Base-by-base conservation (phyloP, 2,329 filamentous ascomycete species). In the Stachybotrys chlorohalonatus region DNA sequence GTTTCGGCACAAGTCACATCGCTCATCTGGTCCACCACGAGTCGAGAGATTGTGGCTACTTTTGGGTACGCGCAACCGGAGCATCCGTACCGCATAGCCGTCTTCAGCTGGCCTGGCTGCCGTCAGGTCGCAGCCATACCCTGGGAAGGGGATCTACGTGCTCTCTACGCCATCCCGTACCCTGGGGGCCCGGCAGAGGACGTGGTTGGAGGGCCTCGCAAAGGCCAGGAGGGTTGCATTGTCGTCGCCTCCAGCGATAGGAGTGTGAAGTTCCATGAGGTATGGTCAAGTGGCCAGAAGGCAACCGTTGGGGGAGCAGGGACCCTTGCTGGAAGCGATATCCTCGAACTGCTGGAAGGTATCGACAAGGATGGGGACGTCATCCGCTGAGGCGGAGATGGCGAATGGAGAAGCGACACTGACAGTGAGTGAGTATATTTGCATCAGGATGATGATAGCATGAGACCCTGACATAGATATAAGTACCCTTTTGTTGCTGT, bases 21-120 rank as follows among this genome's bases (percentile, higher is more conserved):
- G 51, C 78, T 99, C 32, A 86, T 96, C 56, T 99, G 90, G 93
- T 94, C 89, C 53, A 87, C 81, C 31, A 93, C 85, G 11, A 81
- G 89, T 11, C 84, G 88, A 45, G 94, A 97, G 68, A 94, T 99
- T 59, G 89, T 84, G 1, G 94, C 91, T 1, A 96, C 93, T 0
- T 96, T 99, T 71, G 93, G 94, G 5, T 97, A 95, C 66, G 84
- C 92, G 4, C 87, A 95, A 61, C 91, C 93, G 1, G 89, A 95
- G 47, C 94, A 99, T 65, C 84, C 88, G 0, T 89, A 87, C 62
- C 85, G 94, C 17, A 89, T 99, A 59, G 94, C 91, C 1, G 86
- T 97, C 8, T 99, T 96, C 70, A 87, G 87, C 49, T 97, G 94
- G 94, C 94, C 94, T 0, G 87, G 89, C 54, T 97, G 94, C 70